phyloP scores from a whole-genome alignment of 768 basidiomycete genomes.

The Tricholoma terreum region DNA sequence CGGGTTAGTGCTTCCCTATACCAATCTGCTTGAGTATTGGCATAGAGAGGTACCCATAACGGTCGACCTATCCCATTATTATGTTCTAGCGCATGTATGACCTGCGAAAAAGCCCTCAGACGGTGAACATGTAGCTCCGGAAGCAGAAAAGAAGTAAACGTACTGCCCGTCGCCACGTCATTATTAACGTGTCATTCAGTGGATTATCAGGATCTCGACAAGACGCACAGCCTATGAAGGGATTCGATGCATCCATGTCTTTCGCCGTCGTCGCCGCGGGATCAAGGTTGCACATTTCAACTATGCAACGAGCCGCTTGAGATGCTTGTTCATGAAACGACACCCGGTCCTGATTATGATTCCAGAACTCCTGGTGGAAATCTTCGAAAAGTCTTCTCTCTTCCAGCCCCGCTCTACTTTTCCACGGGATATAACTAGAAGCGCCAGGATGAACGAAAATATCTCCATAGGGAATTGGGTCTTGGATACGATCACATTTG shows the following conservation, averaged over 20 bases:
- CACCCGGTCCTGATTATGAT: constrained; percentile 15
- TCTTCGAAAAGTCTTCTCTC: constrained; percentile 19
- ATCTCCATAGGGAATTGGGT: constrained; percentile 18
- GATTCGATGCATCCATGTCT: constrained; percentile 22
- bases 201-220: constrained; percentile 11
- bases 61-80: constrained; percentile 5
- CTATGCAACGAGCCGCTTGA: constrained; percentile 13
- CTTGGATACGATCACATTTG: constrained; percentile 10
- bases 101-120: constrained; percentile 8
- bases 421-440: constrained; percentile 11
- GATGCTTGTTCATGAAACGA: constrained; percentile 18
- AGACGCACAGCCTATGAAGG: constrained; percentile 24
- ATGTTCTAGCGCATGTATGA: constrained; percentile 15
- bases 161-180: constrained; percentile 24
- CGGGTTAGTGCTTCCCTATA: constrained; percentile 3
- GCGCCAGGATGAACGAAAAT: constrained; percentile 15
- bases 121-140: background rate
- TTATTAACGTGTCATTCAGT: constrained; percentile 16
- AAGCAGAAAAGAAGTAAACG: constrained; percentile 17
- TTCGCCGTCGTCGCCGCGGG: constrained; percentile 19
- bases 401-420: constrained; percentile 3
- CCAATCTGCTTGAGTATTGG: background rate
- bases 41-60: constrained; percentile 2
- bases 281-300: constrained; percentile 19
- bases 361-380: constrained; percentile 22